Evolutionary conservation across 208 protist species (phyloP).

Genomic region (Leishmania guyanensis): DNA sequence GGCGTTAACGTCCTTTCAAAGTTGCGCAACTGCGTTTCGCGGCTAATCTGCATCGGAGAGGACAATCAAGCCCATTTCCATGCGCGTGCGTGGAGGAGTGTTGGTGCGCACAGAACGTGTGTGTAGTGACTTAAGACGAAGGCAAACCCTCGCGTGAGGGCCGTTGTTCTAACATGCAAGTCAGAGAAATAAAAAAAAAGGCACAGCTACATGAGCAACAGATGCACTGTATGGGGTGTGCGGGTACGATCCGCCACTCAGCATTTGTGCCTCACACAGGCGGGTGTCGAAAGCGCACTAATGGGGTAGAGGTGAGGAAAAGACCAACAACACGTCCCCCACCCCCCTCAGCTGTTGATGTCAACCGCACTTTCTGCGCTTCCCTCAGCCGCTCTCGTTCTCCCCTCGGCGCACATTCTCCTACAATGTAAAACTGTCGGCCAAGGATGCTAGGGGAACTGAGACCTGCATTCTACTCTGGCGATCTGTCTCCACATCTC

Average conservation of each 20-base stretch:
- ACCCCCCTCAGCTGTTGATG: neutral
- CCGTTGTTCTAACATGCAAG: slow-evolving; percentile 2
- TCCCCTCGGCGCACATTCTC: neutral
- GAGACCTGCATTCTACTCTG: neutral
- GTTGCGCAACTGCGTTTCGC: neutral
- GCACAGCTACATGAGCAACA: neutral
- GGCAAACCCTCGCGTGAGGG: neutral
- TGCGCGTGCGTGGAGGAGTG: neutral
- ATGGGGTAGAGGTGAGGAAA: neutral
- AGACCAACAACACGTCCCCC: neutral
- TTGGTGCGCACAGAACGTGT: neutral
- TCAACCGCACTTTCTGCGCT: neutral
- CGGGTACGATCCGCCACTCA: neutral
- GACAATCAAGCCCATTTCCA: neutral
- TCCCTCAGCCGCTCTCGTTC: neutral
- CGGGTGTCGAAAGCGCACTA: neutral
- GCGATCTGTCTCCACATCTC: neutral
- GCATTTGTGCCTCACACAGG: neutral
- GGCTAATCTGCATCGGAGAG: neutral
- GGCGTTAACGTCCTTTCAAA: neutral
- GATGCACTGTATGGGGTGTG: neutral
- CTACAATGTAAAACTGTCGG: neutral
- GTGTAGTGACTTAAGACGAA: neutral
- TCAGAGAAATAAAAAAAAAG: neutral
- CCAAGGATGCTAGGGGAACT: neutral